phyloP scores from a whole-genome alignment of 345 rosid species.

The Excoecaria cochinchinensis region DNA sequence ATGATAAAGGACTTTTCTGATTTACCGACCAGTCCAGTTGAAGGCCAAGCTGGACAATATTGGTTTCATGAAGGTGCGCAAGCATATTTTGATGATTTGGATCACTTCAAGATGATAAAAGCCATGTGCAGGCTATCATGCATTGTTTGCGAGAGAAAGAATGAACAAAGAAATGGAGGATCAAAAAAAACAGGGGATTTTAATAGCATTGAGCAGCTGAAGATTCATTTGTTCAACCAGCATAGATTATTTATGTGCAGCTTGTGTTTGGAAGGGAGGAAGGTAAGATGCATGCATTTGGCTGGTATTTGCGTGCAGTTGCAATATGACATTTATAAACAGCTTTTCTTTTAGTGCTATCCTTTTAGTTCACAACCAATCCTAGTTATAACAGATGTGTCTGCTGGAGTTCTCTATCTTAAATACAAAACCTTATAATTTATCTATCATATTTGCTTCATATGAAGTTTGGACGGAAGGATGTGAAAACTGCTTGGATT shows the following conservation, averaged over 20 bases:
- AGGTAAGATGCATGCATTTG: conserved; percentile 18
- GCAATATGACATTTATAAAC: not conserved
- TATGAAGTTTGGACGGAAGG: not conserved
- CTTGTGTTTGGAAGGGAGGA: conserved; percentile 32
- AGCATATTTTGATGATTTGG: conserved; percentile 27
- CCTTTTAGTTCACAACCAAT: not conserved
- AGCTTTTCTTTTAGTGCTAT: not conserved
- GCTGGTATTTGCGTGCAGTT: not conserved
- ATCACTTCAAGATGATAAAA: conserved; percentile 24
- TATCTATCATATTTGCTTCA: not conserved
- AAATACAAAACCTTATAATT: not conserved
- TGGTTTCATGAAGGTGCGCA: conserved; percentile 26
- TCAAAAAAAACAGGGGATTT: conserved; percentile 10
- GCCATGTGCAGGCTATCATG: conserved; percentile 31
- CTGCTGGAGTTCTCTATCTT: not conserved
- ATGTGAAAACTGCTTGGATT: not conserved
- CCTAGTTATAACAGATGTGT: not conserved
- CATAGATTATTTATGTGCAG: conserved; percentile 27
- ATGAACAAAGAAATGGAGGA: conserved; percentile 13
- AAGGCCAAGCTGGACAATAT: conserved; percentile 27
- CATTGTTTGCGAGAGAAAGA: conserved; percentile 22
- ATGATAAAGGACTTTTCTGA: conserved; percentile 24
- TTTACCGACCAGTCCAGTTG: conserved; percentile 9
- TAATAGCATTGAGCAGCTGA: conserved; percentile 28
- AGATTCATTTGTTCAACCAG: conserved; percentile 24